These are phyloP conservation scores for Monilinia laxa DNA, from an alignment of 2,329 filamentous ascomycete species.

Conservation along the genomic window DNA sequence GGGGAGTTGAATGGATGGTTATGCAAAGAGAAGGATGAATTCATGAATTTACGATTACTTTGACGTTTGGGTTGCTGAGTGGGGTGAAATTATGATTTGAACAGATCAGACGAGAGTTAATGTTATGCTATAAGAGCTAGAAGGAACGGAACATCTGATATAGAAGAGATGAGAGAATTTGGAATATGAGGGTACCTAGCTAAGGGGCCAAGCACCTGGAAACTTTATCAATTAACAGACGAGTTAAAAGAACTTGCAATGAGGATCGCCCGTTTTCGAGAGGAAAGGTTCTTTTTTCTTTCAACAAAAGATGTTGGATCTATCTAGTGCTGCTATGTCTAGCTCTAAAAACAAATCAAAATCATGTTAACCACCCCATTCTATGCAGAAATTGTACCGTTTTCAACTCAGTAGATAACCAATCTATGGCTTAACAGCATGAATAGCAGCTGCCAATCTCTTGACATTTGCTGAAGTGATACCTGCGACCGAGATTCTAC, in stretches of 20 bases:
- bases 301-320: not conserved
- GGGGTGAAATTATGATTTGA: not conserved
- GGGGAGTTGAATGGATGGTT: conserved; percentile 17
- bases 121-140: not conserved
- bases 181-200: not conserved
- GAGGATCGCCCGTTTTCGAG: not conserved
- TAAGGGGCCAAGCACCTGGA: not conserved
- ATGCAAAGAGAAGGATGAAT: not conserved
- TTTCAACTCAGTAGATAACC: not conserved
- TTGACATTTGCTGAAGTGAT: conserved; percentile 79
- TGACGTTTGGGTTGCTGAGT: not conserved
- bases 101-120: not conserved
- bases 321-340: not conserved
- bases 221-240: not conserved
- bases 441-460: conserved; percentile 79
- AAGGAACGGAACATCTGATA: not conserved
- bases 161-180: not conserved
- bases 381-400: not conserved
- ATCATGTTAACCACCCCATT: not conserved
- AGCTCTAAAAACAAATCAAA: not conserved
- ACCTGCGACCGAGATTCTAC: conserved; percentile 80
- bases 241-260: not conserved
- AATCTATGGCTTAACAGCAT: conserved; percentile 64
- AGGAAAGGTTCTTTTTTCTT: conserved; percentile 3
- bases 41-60: conserved; percentile 5